These are phyloP conservation scores for Suillus fuscotomentosus DNA, from an alignment of 768 basidiomycete genomes.

Conservation along the genomic window DNA sequence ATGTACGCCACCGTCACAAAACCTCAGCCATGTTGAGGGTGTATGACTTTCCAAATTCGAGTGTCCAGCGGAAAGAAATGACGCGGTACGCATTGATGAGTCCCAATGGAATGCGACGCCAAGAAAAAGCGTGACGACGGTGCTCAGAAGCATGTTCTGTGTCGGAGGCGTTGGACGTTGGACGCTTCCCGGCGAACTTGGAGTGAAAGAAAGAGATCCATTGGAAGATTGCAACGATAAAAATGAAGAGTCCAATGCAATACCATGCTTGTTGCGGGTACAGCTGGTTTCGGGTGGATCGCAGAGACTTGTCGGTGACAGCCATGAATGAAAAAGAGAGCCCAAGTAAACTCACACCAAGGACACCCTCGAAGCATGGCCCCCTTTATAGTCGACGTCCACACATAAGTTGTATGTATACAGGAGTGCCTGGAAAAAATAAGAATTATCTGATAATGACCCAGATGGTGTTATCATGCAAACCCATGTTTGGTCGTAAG, in stretches of 20 bases:
- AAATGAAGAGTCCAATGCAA: conserved; percentile 12
- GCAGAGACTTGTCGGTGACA: conserved; percentile 7
- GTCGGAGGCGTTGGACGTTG: background rate
- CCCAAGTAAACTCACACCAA: background rate
- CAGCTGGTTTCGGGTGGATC: background rate
- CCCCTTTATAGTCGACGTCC: background rate
- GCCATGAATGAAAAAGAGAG: background rate
- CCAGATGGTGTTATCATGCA: too few relatives aligned
- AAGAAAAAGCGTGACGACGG: conserved; percentile 36
- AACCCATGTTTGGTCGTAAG: too few relatives aligned
- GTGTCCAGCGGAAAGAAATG: conserved; percentile 42
- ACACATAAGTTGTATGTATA: background rate
- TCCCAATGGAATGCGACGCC: conserved; percentile 35
- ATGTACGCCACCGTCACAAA: conserved; percentile 45
- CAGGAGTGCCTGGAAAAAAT: background rate
- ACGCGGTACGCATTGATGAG: conserved; percentile 41
- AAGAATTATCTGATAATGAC: background rate
- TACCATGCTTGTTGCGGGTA: conserved; percentile 15
- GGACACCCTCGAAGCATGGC: background rate
- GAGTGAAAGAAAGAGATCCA: conserved; percentile 13
- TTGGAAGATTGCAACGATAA: conserved; percentile 12
- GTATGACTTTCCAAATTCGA: conserved; percentile 41
- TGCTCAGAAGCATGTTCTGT: conserved; percentile 4
- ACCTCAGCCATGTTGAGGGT: conserved; percentile 41
- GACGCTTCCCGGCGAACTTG: conserved; percentile 8